Evolutionary conservation across 768 basidiomycete genomes (phyloP), one percentile per base, ranked within the genome.

Genomic region (Mycena vitilis): DNA sequence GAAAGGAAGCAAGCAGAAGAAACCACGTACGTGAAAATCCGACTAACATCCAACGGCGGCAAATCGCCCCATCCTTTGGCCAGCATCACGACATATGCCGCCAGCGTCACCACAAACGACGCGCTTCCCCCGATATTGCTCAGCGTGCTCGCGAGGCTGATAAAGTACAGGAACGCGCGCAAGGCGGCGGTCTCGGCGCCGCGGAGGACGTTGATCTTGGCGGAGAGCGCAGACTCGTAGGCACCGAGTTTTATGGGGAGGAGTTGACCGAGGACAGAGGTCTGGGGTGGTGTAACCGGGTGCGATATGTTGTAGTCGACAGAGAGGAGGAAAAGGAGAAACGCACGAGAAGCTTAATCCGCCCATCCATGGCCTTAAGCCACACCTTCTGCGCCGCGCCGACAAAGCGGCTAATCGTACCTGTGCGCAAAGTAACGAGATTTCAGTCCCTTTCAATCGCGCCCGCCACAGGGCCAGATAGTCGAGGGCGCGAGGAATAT

Each of bases 161-260:
- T 61, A 18, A n/a, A 11, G 25, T 49, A 49, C 23, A 67, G n/a
- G 47, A 67, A 61, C 4, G 22, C 11, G 8, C 38, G 18, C 4
- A 67, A 54, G 20, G 66, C 59, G 4, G 25, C 16, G 7, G 60
- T 51, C 59, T 66, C 65, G n/a, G 11, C 15, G 9, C 10, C 42
- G 36, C 65, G 58, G 5, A 66, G 59, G 2, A 44, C 66, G 23
- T 61, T 68, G 34, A 62, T 44, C 25, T 68, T 68, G 1, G 23
- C 48, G 2, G 22, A 36, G 25, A 68, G 66, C 20, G 66, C 23
- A 15, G 40, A 9, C 30, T 61, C 60, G 66, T 68, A 68, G 10
- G 66, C 66, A 18, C 66, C 66, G 44, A 68, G 66, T 16, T 68
- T 68, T 55, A 68, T 68, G 60, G 66, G 66, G 38, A 68, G 60